Conservation (phyloP, 768 basidiomycete species). For the Kwoniella shandongensis region DNA sequence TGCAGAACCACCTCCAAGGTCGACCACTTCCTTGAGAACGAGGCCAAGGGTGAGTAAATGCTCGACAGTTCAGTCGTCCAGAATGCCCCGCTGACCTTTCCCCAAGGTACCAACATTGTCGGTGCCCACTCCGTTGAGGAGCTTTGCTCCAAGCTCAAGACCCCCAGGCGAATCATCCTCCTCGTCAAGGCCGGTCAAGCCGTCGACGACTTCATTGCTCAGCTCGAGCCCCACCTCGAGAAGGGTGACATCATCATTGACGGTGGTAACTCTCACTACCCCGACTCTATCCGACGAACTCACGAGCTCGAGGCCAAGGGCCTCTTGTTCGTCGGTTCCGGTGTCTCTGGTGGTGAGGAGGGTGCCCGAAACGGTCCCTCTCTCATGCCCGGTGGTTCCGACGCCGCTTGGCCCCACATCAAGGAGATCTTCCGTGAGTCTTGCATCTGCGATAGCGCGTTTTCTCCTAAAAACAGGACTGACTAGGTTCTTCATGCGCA, state of each 20-base stretch:
- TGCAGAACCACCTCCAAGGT: constrained; percentile 81
- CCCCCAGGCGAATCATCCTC: constrained; percentile 92
- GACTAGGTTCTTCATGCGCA: not conserved
- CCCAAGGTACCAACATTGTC: constrained; percentile 85
- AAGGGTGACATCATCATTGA: constrained; percentile 98
- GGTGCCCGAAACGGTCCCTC: constrained; percentile 96
- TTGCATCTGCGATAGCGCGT: not conserved
- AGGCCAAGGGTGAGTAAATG: constrained; percentile 83
- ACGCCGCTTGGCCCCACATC: constrained; percentile 92
- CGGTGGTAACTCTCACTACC: constrained; percentile 99
- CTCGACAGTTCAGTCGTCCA: not conserved
- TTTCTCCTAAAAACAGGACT: no score
- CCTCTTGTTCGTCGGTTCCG: constrained; percentile 93
- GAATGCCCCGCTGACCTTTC: constrained; percentile 3
- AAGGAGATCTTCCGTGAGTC: constrained; percentile 84
- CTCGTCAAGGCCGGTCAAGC: constrained; percentile 97
- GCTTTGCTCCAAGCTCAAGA: constrained; percentile 86
- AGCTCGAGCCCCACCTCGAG: constrained; percentile 86
- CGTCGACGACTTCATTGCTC: constrained; percentile 90
- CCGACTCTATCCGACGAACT: constrained; percentile 92
- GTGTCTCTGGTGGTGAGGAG: constrained; percentile 99
- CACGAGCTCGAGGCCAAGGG: constrained; percentile 92
- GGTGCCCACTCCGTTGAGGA: constrained; percentile 93
- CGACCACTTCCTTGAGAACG: constrained; percentile 89
- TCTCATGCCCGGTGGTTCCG: constrained; percentile 96